Percentiles rank a stretch among this genome's conserved stretches.
phyloP scores from a whole-genome alignment of 139 green algal species.

The Microglena sp. region DNA sequence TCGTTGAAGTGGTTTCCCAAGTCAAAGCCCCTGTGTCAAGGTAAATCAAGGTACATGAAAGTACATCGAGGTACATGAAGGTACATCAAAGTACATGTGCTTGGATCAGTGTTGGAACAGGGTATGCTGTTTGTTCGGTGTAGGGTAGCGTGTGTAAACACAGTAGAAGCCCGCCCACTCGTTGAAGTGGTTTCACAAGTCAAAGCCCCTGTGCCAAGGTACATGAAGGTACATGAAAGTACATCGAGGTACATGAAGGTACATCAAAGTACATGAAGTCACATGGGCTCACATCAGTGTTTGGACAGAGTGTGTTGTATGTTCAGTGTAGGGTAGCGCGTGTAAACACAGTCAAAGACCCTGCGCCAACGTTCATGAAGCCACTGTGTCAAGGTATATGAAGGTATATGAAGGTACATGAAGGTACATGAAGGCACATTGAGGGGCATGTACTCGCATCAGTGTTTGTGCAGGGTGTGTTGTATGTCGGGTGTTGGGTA shows the following conservation, averaged over 20 bases:
- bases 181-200: slow-evolving; percentile 92
- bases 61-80: no score
- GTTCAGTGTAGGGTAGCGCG: slow-evolving; percentile 32
- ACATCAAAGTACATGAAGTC: no score
- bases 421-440: no score
- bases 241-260: no score
- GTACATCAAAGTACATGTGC: no score
- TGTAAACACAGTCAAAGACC: slow-evolving; percentile 91
- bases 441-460: no score
- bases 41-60: no score
- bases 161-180: slow-evolving; percentile 97
- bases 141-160: slow-evolving; percentile 62
- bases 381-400: no score
- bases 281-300: no score
- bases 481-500: slow-evolving; percentile 37
- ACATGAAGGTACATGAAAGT: no score
- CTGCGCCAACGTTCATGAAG: slow-evolving; percentile 94
- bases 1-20: slow-evolving; percentile 95
- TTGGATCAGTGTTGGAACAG: slow-evolving; percentile 68
- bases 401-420: no score
- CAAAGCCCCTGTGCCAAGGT: slow-evolving; percentile 61
- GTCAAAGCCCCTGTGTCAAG: slow-evolving; percentile 67
- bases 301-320: slow-evolving; percentile 48
- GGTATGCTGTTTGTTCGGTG: slow-evolving; percentile 17
- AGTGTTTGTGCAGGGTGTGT: slow-evolving; percentile 51